phyloP scores from a whole-genome alignment of 2,329 filamentous ascomycete genomes.

The Dactylonectria macrodidyma region DNA sequence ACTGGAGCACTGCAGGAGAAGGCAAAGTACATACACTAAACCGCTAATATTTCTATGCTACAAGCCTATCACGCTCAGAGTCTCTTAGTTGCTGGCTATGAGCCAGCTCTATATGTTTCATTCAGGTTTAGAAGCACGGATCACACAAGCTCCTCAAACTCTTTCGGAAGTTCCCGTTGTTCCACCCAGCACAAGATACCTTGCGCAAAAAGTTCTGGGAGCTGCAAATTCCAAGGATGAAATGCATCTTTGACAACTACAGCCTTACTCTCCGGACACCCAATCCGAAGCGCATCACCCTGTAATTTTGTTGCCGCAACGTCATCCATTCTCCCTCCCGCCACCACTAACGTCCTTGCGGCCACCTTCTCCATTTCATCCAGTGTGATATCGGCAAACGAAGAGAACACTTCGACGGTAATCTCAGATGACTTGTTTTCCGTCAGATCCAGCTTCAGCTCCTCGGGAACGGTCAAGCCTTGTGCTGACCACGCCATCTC shows the following conservation, averaged over 20 bases:
- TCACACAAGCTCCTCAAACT: constrained; percentile 13
- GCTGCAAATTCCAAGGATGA: constrained; percentile 37
- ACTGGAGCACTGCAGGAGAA: too few relatives aligned
- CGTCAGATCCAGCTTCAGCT: constrained; percentile 15
- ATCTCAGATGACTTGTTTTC: constrained; percentile 31
- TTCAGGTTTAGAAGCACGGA: not conserved
- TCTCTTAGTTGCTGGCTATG: too few relatives aligned
- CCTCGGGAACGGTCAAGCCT: constrained; percentile 35
- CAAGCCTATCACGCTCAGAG: too few relatives aligned
- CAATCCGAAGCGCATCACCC: constrained; percentile 11
- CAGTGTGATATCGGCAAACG: constrained; percentile 21
- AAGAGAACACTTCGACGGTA: not conserved
- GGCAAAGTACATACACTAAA: too few relatives aligned
- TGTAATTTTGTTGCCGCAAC: constrained; percentile 22
- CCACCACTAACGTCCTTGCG: constrained; percentile 29
- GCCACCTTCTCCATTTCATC: constrained; percentile 13
- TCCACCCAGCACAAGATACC: constrained; percentile 28
- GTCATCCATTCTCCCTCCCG: constrained; percentile 36
- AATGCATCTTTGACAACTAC: constrained; percentile 30
- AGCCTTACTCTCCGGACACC: constrained; percentile 24
- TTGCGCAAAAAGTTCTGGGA: constrained; percentile 32
- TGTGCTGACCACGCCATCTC: constrained; percentile 17
- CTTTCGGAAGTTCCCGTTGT: constrained; percentile 8
- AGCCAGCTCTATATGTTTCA: not conserved
- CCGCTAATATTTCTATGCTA: too few relatives aligned